Evolutionary conservation across 257 asterid species (phyloP), one percentile per base, ranked within the genome.

Genomic region (Pogostemon cablin): DNA sequence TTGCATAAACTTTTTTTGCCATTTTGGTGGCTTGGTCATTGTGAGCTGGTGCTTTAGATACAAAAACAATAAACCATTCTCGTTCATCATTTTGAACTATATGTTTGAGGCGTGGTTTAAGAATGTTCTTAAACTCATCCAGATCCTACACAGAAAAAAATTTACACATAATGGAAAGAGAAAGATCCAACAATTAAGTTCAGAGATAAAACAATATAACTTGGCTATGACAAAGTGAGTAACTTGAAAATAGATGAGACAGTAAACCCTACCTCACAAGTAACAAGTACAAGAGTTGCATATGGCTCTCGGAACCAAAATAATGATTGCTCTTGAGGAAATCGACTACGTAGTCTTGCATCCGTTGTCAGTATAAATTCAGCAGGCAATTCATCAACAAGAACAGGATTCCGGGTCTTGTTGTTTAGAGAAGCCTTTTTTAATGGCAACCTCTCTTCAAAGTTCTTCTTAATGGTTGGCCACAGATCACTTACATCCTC

Each of bases 301-400:
- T 95, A 91, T 48, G 99, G 97, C 74, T 95, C 98, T 75, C 99
- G 83, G 79, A 91, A 95, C 96, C 98, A 91, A 84, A 95, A 95
- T 75, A 95, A 80, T 38, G 87, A 78, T 76, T 86, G 97, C 86
- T 91, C 99, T 81, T 91, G 97, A 11, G 95, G 96, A 83, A 80
- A 95, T 73, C 96, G 90, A 81, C 98, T 91, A 46, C 96, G 97
- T 17, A 91, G 86, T 78, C 99, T 88, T 75, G 99, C 86, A 87
- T 95, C 99, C 15, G 99, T 95, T 37, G 99, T 91, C 85, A 95
- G 76, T 81, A 95, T 88, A 77, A 79, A 95, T 68, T 91, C 97
- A 12, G 89, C 97, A 60, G 91, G 97, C 50, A 95, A 74, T 77
- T 88, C 92, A 52, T 89, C 98, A 47, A 95, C 95, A 57, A 79